These are phyloP conservation scores for Brasenia schreberi DNA, from an alignment of 164 flowering plant species.

Conservation along the genomic window DNA sequence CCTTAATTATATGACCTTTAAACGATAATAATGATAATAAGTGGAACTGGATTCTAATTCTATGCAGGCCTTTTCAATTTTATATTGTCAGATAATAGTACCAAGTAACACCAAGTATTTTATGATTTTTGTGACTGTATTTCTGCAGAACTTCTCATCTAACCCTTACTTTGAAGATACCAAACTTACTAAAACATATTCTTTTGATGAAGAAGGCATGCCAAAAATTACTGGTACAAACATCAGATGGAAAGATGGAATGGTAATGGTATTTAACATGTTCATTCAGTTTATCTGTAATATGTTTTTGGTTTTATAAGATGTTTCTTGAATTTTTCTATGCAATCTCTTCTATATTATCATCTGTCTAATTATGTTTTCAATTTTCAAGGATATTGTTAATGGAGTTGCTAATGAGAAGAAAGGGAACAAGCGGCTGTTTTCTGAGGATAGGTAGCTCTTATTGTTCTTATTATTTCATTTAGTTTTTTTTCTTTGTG, in stretches of 20 bases:
- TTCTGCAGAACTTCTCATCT: conserved; percentile 27
- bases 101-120: no score
- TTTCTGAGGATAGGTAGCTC: conserved; percentile 26
- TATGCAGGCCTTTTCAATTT: no score
- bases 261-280: conserved; percentile 19
- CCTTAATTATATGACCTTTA: no score
- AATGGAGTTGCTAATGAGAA: conserved; percentile 28
- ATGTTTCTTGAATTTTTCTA: no score
- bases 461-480: neutral
- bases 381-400: conserved; percentile 22
- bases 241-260: conserved; percentile 47
- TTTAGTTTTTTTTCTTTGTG: no score
- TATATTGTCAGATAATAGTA: no score
- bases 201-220: conserved; percentile 33
- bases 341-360: no score
- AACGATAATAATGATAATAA: no score
- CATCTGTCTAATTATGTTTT: no score
- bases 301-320: no score
- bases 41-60: neutral
- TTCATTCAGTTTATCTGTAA: neutral
- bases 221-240: conserved; percentile 30
- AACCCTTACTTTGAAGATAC: conserved; percentile 40
- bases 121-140: neutral
- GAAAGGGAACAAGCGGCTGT: conserved; percentile 32
- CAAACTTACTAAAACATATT: conserved; percentile 30